A percentile compares a stretch with the other conserved stretches of the same genome.
Evolutionary conservation across 2,329 filamentous ascomycete genomes (phyloP).

Genomic region (Xylaria sp.): DNA sequence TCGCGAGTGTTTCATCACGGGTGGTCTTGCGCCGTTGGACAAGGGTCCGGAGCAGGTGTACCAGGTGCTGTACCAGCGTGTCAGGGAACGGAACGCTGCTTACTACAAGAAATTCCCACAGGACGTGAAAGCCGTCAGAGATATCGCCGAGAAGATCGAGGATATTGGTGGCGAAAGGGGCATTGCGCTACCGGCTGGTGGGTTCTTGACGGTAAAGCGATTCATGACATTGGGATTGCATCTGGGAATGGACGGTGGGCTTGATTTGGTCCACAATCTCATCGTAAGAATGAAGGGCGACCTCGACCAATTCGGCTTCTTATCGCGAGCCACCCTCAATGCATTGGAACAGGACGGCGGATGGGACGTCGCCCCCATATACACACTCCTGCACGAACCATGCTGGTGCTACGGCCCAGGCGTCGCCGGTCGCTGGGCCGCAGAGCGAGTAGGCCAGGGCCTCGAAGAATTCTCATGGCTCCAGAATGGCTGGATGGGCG

Average conservation of each 20-base stretch:
- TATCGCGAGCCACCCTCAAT: constrained; percentile 66
- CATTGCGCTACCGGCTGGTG: constrained; percentile 65
- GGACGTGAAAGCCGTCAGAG: constrained; percentile 63
- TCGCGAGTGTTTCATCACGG: constrained; percentile 76
- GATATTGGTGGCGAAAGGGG: constrained; percentile 44
- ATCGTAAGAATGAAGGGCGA: constrained; percentile 68
- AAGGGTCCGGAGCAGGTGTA: constrained; percentile 71
- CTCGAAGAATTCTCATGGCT: constrained; percentile 50
- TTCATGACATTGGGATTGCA: constrained; percentile 72
- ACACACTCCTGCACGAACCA: constrained; percentile 80
- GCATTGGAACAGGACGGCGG: constrained; percentile 60
- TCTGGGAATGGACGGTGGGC: constrained; percentile 73
- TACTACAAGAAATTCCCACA: constrained; percentile 86
- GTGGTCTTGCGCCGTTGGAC: constrained; percentile 74
- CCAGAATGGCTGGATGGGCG: constrained; percentile 35
- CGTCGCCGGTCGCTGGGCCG: constrained; percentile 67
- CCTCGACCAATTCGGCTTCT: constrained; percentile 66
- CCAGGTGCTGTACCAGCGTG: constrained; percentile 61
- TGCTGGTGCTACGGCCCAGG: constrained; percentile 71
- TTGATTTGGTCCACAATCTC: constrained; percentile 69
- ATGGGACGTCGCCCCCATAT: constrained; percentile 75
- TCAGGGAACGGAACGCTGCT: constrained; percentile 64
- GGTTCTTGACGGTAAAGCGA: constrained; percentile 63
- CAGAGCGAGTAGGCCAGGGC: constrained; percentile 54
- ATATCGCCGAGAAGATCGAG: constrained; percentile 60